These are phyloP conservation scores for Allantophomopsis lycopodina DNA, from an alignment of 2,329 filamentous ascomycete species.

Conservation along the genomic window DNA sequence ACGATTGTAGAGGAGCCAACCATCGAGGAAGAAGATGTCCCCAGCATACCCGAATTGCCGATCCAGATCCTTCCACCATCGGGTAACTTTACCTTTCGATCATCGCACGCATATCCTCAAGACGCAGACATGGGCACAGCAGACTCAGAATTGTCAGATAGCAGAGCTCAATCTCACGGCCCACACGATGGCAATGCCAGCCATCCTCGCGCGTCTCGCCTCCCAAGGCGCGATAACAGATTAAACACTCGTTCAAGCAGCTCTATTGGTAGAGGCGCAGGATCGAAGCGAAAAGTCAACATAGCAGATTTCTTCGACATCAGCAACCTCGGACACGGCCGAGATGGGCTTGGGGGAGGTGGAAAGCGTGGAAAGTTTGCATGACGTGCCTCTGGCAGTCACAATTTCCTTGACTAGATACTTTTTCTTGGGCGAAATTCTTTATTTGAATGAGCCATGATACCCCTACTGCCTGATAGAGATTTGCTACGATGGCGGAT, in stretches of 20 bases:
- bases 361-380: constrained; percentile 19
- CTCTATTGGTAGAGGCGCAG: constrained; percentile 44
- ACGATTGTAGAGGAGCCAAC: constrained; percentile 5
- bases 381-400: constrained; percentile 5
- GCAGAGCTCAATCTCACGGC: constrained; percentile 16
- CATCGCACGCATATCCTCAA: constrained; percentile 43
- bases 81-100: constrained; percentile 57
- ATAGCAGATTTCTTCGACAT: constrained; percentile 66
- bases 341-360: constrained; percentile 30
- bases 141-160: constrained; percentile 44
- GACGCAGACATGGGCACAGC: constrained; percentile 44
- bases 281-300: constrained; percentile 60
- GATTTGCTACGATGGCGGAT: too few species aligned
- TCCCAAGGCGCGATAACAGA: constrained; percentile 10
- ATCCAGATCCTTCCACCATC: constrained; percentile 31
- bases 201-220: constrained; percentile 13
- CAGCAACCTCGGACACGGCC: constrained; percentile 45
- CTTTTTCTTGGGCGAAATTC: too few species aligned
- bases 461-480: too few species aligned
- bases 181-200: constrained; percentile 10
- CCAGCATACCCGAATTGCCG: constrained; percentile 10
- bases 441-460: too few species aligned
- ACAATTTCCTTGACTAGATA: too few species aligned
- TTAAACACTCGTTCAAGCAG: constrained; percentile 7
- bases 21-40: neutral